Conservation (phyloP, 2,329 filamentous ascomycete species). For the Sclerotinia spermophila region DNA sequence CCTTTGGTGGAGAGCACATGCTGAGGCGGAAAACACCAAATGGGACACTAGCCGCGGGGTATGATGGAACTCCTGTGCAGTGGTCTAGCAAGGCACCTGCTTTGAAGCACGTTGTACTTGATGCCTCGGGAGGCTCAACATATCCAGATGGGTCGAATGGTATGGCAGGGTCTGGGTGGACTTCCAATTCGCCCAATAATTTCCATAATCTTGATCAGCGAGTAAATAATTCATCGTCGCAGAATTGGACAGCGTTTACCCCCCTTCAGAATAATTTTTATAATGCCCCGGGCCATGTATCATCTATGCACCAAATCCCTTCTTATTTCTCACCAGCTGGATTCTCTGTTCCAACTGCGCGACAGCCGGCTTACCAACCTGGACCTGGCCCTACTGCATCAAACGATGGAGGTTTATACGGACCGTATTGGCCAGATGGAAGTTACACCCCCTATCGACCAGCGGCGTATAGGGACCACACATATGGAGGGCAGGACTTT, state of each 20-base stretch:
- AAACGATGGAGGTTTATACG: conserved; percentile 54
- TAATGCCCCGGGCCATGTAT: conserved; percentile 30
- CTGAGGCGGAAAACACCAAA: conserved; percentile 89
- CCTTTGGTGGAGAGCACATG: conserved; percentile 51
- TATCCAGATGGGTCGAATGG: conserved; percentile 20
- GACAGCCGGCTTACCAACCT: conserved; percentile 57
- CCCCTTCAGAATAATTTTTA: conserved; percentile 29
- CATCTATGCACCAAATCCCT: conserved; percentile 26
- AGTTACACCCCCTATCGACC: conserved; percentile 52
- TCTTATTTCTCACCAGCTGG: conserved; percentile 37
- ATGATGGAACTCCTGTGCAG: conserved; percentile 78
- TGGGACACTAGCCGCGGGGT: conserved; percentile 87
- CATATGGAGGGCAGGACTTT: conserved; percentile 35
- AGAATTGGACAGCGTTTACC: conserved; percentile 11
- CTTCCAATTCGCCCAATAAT: conserved; percentile 13
- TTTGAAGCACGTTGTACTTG: conserved; percentile 77
- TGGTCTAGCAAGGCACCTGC: conserved; percentile 70
- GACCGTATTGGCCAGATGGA: conserved; percentile 63
- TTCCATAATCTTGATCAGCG: conserved; percentile 22
- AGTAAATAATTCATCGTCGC: conserved; percentile 10
- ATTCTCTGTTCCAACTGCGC: conserved; percentile 53
- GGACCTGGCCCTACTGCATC: conserved; percentile 55
- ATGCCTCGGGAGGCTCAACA: conserved; percentile 43
- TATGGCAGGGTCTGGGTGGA: conserved; percentile 5
- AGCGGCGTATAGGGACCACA: conserved; percentile 52